Percentiles rank a stretch among this genome's conserved stretches.
These are phyloP conservation scores for Hsuehochloa calcarea DNA, from an alignment of 176 grass and related monocot species.

Conservation along the genomic window DNA sequence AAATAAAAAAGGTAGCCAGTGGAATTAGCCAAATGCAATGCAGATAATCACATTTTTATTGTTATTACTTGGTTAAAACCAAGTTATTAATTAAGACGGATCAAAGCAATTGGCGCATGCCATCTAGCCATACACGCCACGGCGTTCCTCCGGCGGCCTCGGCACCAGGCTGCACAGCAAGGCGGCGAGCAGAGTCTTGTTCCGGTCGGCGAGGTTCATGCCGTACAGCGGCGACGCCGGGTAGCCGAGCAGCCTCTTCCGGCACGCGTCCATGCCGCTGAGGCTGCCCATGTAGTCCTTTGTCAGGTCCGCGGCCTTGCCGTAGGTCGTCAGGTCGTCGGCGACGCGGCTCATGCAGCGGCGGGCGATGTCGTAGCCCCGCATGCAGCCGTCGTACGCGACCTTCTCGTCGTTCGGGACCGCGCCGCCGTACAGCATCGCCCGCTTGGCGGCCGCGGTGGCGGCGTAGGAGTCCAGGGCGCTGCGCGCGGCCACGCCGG, in stretches of 20 bases:
- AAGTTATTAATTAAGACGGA: no score
- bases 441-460: slow-evolving; percentile 6
- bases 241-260: not conserved
- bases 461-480: slow-evolving; percentile 17
- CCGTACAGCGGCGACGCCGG: slow-evolving; percentile 14
- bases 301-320: not conserved
- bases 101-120: not conserved
- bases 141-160: not conserved
- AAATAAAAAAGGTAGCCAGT: no score
- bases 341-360: slow-evolving; percentile 20
- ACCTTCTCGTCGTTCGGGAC: slow-evolving; percentile 5
- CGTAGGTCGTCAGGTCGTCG: slow-evolving; percentile 21
- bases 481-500: not conserved
- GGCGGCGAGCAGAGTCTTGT: slow-evolving; percentile 30
- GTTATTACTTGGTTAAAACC: no score
- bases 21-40: no score
- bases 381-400: slow-evolving; percentile 30
- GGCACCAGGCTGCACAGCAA: slow-evolving; percentile 35
- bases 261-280: slow-evolving; percentile 35
- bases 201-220: slow-evolving; percentile 39
- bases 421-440: not conserved
- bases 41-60: no score
- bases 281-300: slow-evolving; percentile 7
- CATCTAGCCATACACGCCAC: not conserved
- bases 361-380: slow-evolving; percentile 8